Base-by-base conservation (phyloP, 805 yeast genomes). In the Kuraishia floccosa region DNA sequence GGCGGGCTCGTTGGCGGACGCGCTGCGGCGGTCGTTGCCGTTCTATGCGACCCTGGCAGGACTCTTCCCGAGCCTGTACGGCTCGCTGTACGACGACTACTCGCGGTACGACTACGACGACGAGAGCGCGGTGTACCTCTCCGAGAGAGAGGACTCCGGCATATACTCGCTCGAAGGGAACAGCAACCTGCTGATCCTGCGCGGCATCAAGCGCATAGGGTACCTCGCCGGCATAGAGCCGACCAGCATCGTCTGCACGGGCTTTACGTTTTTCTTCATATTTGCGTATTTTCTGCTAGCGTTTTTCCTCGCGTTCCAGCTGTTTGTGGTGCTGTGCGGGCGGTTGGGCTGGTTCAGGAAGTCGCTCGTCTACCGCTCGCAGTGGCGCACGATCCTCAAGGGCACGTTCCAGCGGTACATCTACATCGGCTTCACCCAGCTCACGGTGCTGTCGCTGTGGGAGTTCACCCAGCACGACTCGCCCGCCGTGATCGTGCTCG, bases 131-230 rank as follows among this genome's bases (percentile, higher is more conserved):
- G 10, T 19, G 22, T 8, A 14, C 18, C 15, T 8, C 19, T n/a
- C 9, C 17, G 24, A 30, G 27, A 30, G 31, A 30, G 6, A 26
- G 40, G 37, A 35, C 14, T 25, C 25, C 12, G 43, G 39, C 18
- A 19, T 51, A 13, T 61, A 61, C 41, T 54, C 59, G 16, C 54
- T 71, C 38, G 38, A 57, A 38, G 77, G 84, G 32, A 76, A 75
- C 44, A 38, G 57, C 16, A 68, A 67, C 39, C 71, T 84, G 40
- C 54, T 70, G 35, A 82, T 87, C 23, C 64, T 81, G 37, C 68
- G 97, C 58, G 97, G 97, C 39, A 84, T 87, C 41, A 72, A 79
- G 47, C 72, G 96, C 56, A 64, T 85, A 30, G 94, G 89, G 4
- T 84, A 67, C 54, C 60, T 70, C 39, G 76, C 89, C 25, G 62